These are phyloP conservation scores for Fusarium sp. DNA, from an alignment of 2,329 filamentous ascomycete genomes.

Conservation along the genomic window DNA sequence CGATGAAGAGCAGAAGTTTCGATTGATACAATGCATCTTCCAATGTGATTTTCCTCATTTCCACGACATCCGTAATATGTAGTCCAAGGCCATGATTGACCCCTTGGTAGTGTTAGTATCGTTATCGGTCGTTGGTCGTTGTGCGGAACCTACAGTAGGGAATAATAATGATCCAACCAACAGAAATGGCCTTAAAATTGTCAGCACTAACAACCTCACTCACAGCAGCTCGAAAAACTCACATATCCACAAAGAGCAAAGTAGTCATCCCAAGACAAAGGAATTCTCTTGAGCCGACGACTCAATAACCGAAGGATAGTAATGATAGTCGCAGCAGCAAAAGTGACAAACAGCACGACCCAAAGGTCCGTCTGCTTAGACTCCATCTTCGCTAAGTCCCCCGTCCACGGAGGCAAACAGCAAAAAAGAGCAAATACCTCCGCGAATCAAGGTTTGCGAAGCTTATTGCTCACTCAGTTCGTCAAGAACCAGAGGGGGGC, in stretches of 20 bases:
- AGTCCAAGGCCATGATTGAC: constrained; percentile 27
- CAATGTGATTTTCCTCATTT: neutral
- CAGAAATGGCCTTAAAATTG: constrained; percentile 5
- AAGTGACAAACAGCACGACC: constrained; percentile 29
- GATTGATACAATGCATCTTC: neutral
- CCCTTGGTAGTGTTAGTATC: constrained; percentile 22
- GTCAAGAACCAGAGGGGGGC: constrained; percentile 7
- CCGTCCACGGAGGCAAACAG: neutral
- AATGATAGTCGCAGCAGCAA: constrained; percentile 32
- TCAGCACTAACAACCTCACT: neutral
- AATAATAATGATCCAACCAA: constrained; percentile 32
- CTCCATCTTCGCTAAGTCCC: constrained; percentile 1
- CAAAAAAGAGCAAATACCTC: neutral
- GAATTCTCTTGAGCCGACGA: constrained; percentile 27
- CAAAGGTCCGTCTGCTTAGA: constrained; percentile 29
- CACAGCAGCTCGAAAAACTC: neutral
- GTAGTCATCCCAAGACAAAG: constrained; percentile 34
- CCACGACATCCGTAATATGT: constrained; percentile 9
- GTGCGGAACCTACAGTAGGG: constrained; percentile 21
- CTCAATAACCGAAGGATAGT: constrained; percentile 25
- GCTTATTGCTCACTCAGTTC: neutral
- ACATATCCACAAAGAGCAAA: constrained; percentile 37
- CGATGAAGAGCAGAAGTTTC: constrained; percentile 32
- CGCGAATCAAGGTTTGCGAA: neutral
- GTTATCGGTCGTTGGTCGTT: too few relatives aligned